These are phyloP conservation scores for Trametes sp. DNA, from an alignment of 1,284 basidiomycete species.

Conservation along the genomic window DNA sequence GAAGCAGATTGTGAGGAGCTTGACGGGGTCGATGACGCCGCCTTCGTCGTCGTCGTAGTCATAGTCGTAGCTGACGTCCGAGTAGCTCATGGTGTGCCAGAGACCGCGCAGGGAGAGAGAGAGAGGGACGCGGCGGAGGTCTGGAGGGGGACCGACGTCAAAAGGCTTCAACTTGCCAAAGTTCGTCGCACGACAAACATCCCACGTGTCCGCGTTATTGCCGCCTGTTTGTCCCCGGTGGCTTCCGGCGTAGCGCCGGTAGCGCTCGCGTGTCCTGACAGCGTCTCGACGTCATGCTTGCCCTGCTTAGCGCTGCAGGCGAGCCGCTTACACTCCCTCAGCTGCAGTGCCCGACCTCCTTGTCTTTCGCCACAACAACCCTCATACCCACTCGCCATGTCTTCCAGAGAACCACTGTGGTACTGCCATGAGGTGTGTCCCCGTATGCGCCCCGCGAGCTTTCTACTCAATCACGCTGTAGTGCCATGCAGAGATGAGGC, in stretches of 20 bases:
- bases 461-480: constrained; percentile 39
- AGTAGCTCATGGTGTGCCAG: constrained; percentile 22
- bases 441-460: not conserved
- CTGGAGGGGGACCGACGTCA: constrained; percentile 18
- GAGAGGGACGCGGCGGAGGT: constrained; percentile 15
- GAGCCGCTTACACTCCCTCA: constrained; percentile 10
- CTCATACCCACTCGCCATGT: constrained; percentile 52
- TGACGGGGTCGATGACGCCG: constrained; percentile 41
- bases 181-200: constrained; percentile 27
- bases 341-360: not conserved
- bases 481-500: constrained; percentile 83
- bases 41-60: constrained; percentile 44
- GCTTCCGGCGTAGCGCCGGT: constrained; percentile 6
- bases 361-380: constrained; percentile 16
- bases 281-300: constrained; percentile 30
- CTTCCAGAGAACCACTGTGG: constrained; percentile 72
- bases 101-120: not conserved
- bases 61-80: constrained; percentile 36
- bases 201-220: constrained; percentile 33
- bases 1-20: constrained; percentile 65
- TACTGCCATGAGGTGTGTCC: constrained; percentile 74
- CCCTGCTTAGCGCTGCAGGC: constrained; percentile 1
- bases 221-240: constrained; percentile 28
- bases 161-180: constrained; percentile 1
- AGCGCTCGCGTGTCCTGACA: constrained; percentile 1